phyloP scores from a whole-genome alignment of 2,329 filamentous ascomycete genomes.

The Didymella pomorum region DNA sequence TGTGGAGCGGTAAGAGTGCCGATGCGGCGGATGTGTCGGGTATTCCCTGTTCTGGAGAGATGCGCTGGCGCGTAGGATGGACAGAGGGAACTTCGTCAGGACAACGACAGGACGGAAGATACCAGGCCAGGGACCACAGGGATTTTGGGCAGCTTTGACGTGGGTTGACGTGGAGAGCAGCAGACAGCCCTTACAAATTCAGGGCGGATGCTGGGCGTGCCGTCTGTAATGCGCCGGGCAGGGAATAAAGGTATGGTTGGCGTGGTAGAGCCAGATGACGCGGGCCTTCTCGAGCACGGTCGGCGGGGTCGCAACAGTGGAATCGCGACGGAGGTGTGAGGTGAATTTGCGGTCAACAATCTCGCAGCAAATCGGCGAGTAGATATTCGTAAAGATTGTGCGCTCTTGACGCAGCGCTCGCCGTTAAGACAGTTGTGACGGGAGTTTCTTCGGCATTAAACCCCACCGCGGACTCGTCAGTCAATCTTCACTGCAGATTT shows the following conservation, averaged over 20 bases:
- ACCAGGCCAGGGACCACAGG: conserved; percentile 42
- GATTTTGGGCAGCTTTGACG: conserved; percentile 32
- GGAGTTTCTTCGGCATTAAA: conserved; percentile 22
- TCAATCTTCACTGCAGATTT: conserved; percentile 25
- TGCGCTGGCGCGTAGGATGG: conserved; percentile 35
- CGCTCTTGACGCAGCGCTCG: conserved; percentile 12
- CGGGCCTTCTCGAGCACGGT: conserved; percentile 25
- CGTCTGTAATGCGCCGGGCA: conserved; percentile 23
- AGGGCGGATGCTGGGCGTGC: conserved; percentile 25
- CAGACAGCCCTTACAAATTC: conserved; percentile 24
- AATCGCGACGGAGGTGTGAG: conserved; percentile 8
- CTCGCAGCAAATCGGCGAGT: conserved; percentile 18
- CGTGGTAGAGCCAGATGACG: conserved; percentile 38
- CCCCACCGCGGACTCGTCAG: conserved; percentile 21
- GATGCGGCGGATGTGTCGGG: conserved; percentile 44
- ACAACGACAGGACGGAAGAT: conserved; percentile 29
- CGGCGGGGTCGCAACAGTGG: conserved; percentile 33
- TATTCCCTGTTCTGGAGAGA: conserved; percentile 39
- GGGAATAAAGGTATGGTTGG: conserved; percentile 21
- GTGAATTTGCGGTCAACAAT: conserved; percentile 7
- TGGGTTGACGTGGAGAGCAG: conserved; percentile 6
- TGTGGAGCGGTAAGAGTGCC: conserved; percentile 42
- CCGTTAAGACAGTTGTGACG: conserved; percentile 1
- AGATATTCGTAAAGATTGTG: conserved; percentile 18
- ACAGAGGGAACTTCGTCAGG: conserved; percentile 31